Base-by-base conservation (phyloP, 148 eudicot species). In the Spergularia marina region DNA sequence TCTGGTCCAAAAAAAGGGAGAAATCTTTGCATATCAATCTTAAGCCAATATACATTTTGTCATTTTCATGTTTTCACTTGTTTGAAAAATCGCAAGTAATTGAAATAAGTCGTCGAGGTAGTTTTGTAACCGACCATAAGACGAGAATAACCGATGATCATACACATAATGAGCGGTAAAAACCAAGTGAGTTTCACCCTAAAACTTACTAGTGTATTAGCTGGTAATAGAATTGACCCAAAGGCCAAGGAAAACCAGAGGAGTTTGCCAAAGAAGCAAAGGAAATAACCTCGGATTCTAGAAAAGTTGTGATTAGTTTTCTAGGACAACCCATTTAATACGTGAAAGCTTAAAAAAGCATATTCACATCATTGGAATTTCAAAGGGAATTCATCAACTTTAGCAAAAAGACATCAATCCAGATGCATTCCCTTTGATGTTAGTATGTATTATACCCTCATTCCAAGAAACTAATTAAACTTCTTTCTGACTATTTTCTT, bases 221-320 rank as follows among this genome's bases (percentile, higher is more conserved):
- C 49, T 44, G 49, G 10, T 44, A 44, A 44, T 44, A 44, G 49
- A 6, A 44, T 6, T 6, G 10, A 44, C 49, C 10, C 49, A 44
- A 44, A 6, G 10, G 49, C 49, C 49, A 44, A 44, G 10, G 49
- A 44, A 44, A 44, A 44, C 0, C 30, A 2, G 65, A 60, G 25
- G 20, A 5, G 39, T 65, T 39, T 0, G 4, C 17, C 4, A n/a
- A 51, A 68, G 36, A 52, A 69, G 40, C 12, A 66, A 51, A 69
- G 58, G n/a, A 6, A 60, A 20, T 10, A 52, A 69, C 72, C 72
- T 69, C 39, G 72, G 72, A 69, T 69, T 69, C 57, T 69, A 69
- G 72, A 69, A 69, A 67, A 67, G 25, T 11, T 17, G 12, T 41
- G 21, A 67, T 67, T 10, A 67, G 15, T 44, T 67, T 40, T 20